These are phyloP conservation scores for Fusarium pseudograminearum DNA, from an alignment of 2,329 filamentous ascomycete genomes.

Conservation along the genomic window DNA sequence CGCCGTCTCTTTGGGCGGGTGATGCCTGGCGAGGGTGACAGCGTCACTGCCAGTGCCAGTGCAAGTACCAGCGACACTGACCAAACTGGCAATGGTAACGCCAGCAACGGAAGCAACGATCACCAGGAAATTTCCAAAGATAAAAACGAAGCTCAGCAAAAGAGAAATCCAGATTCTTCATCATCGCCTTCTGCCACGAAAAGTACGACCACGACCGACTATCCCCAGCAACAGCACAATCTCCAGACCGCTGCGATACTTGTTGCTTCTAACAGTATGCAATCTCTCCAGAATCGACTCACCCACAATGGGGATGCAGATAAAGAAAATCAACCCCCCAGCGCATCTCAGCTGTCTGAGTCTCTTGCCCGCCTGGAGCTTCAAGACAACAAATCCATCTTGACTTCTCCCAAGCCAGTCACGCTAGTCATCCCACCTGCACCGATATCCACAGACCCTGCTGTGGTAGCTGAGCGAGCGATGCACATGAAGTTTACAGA, in stretches of 20 bases:
- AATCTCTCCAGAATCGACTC: slow-evolving; percentile 16
- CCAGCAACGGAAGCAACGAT: slow-evolving; percentile 18
- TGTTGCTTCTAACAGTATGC: slow-evolving; percentile 37
- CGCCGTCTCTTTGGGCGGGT: slow-evolving; percentile 50
- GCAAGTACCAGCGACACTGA: slow-evolving; percentile 29
- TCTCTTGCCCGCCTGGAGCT: slow-evolving; percentile 41
- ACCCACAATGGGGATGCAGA: slow-evolving; percentile 14
- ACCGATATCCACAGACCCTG: slow-evolving; percentile 46
- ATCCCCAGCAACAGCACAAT: slow-evolving; percentile 1
- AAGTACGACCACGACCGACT: background rate
- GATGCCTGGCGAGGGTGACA: slow-evolving; percentile 42
- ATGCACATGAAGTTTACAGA: slow-evolving; percentile 75
- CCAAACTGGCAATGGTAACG: slow-evolving; percentile 30
- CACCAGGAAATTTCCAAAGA: slow-evolving; percentile 13
- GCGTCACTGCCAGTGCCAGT: slow-evolving; percentile 16
- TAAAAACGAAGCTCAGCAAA: slow-evolving; percentile 15
- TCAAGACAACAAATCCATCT: slow-evolving; percentile 4
- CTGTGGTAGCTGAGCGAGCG: slow-evolving; percentile 50
- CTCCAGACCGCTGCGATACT: slow-evolving; percentile 5
- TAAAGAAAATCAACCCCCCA: slow-evolving; percentile 51
- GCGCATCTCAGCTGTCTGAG: slow-evolving; percentile 9
- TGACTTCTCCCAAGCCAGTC: slow-evolving; percentile 6
- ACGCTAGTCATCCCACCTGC: background rate
- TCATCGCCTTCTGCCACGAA: slow-evolving; percentile 1
- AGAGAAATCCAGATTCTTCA: background rate